These are phyloP conservation scores for Geopyxis carbonaria DNA, from an alignment of 495 filamentous ascomycete genomes.

Conservation along the genomic window DNA sequence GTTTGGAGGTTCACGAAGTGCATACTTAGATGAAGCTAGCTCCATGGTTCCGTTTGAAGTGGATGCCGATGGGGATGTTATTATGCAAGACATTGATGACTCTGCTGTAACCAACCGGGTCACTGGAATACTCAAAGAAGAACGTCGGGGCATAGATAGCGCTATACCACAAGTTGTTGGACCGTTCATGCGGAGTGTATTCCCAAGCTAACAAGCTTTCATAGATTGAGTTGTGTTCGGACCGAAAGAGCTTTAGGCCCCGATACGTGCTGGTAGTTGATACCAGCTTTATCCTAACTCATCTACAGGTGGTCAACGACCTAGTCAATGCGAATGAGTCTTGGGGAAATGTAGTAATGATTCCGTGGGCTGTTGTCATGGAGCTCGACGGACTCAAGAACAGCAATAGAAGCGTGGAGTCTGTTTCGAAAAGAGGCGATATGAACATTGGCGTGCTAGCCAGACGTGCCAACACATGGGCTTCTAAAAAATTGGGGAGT, in stretches of 20 bases:
- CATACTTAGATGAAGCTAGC: no score
- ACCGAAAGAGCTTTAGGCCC: constrained; percentile 6
- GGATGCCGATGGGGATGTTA: constrained; percentile 21
- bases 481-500: constrained; percentile 10
- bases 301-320: constrained; percentile 17
- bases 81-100: constrained; percentile 23
- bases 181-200: background rate
- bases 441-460: constrained; percentile 13
- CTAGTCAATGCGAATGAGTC: constrained; percentile 13
- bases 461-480: constrained; percentile 19
- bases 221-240: constrained; percentile 7
- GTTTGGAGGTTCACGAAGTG: no score
- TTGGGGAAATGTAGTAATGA: constrained; percentile 20
- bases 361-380: constrained; percentile 22
- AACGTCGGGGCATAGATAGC: constrained; percentile 7
- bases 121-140: constrained; percentile 9
- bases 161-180: background rate
- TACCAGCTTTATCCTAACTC: constrained; percentile 23
- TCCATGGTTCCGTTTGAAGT: no score
- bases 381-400: constrained; percentile 24
- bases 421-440: background rate
- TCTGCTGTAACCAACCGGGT: constrained; percentile 11
- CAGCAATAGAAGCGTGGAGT: constrained; percentile 1
- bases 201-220: background rate
- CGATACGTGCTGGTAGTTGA: constrained; percentile 20